A percentile compares a stretch with the other conserved stretches of the same genome.
Conservation (phyloP, 129 eudicot genomes). For the Silybum marianum region DNA sequence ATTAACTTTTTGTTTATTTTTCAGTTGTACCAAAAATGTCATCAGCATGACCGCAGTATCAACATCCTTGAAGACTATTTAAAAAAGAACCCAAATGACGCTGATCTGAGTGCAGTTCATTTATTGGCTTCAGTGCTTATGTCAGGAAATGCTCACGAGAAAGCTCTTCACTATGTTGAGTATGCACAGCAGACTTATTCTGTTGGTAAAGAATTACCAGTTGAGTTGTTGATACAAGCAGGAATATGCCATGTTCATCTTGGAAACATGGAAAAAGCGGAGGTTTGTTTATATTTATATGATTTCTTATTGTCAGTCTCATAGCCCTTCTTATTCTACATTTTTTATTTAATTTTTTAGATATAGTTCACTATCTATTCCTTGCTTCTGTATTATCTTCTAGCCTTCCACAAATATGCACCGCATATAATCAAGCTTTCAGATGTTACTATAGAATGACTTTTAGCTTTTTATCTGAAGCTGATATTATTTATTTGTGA, state of each 20-base stretch:
- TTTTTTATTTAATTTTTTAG: background rate
- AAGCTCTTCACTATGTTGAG: constrained; percentile 80
- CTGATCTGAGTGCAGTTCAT: constrained; percentile 56
- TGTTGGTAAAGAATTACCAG: constrained; percentile 56
- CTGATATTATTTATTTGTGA: constrained; percentile 22
- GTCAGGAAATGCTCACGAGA: constrained; percentile 48
- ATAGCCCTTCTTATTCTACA: background rate
- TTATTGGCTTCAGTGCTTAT: constrained; percentile 64
- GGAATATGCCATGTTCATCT: constrained; percentile 90
- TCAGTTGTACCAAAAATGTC: constrained; percentile 73
- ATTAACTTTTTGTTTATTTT: constrained; percentile 25
- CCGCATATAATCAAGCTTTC: background rate
- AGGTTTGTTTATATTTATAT: constrained; percentile 46
- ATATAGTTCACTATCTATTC: background rate
- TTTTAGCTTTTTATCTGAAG: background rate
- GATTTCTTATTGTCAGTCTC: background rate
- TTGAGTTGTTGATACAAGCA: constrained; percentile 56
- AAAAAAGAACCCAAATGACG: constrained; percentile 46
- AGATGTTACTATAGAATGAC: background rate
- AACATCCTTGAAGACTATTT: constrained; percentile 67
- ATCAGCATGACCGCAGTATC: constrained; percentile 60
- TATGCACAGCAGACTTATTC: constrained; percentile 47
- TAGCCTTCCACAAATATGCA: constrained; percentile 1
- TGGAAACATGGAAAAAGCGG: constrained; percentile 72
- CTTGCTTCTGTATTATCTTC: background rate